Evolutionary conservation across 371 early-diverging fungal genomes (phyloP).

Genomic region (Mortierella sp.): DNA sequence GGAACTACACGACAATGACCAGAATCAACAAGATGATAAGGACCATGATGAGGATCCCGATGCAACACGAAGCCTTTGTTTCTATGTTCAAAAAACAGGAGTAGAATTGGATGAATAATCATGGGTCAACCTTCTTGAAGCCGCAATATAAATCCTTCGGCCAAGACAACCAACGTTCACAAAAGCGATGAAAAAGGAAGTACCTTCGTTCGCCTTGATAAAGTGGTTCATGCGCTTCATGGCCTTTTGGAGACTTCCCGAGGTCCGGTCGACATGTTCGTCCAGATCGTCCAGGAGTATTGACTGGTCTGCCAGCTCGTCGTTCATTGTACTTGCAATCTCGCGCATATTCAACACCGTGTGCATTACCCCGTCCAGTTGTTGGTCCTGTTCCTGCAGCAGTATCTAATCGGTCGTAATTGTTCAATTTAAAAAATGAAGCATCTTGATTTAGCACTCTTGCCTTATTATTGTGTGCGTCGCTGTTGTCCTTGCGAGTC

Average conservation of each 20-base stretch:
- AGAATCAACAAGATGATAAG: constrained; percentile 70
- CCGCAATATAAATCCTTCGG: background rate
- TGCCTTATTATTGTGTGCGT: too few relatives aligned
- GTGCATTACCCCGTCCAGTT: constrained; percentile 71
- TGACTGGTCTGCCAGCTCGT: constrained; percentile 70
- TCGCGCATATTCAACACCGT: constrained; percentile 72
- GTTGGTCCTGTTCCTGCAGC: constrained; percentile 74
- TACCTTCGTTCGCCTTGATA: constrained; percentile 74
- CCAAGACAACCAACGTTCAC: too few relatives aligned
- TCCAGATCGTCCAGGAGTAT: constrained; percentile 73
- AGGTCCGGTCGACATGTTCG: constrained; percentile 69
- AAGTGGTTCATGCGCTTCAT: constrained; percentile 70
- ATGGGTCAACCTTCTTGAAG: background rate
- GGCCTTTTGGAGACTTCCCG: constrained; percentile 64
- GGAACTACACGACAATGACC: constrained; percentile 63
- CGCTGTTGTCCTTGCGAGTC: background rate
- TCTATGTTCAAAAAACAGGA: constrained; percentile 39
- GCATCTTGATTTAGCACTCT: too few relatives aligned
- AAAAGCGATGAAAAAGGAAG: background rate
- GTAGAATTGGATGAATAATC: constrained; percentile 11
- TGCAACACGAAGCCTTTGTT: constrained; percentile 71
- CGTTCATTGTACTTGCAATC: constrained; percentile 74
- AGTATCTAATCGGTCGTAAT: constrained; percentile 53
- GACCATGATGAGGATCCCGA: constrained; percentile 71
- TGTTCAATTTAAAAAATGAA: too few relatives aligned